phyloP scores from a whole-genome alignment of 2,329 filamentous ascomycete species.

The Aspergillus glaucus region DNA sequence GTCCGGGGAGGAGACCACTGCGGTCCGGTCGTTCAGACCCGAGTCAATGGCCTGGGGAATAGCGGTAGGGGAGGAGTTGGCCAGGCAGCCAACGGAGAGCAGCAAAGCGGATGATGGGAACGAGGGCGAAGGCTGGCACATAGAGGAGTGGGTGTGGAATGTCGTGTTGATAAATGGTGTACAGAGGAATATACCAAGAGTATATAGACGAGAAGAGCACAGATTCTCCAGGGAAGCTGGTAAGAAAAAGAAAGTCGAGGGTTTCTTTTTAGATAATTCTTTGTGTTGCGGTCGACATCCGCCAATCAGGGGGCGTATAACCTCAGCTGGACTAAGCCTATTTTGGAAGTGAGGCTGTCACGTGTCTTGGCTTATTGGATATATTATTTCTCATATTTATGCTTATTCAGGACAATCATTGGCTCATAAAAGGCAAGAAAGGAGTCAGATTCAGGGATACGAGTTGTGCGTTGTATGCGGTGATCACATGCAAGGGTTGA shows the following conservation, averaged over 20 bases:
- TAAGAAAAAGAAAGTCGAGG: conserved; percentile 2
- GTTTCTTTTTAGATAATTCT: neutral
- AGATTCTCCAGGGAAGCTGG: conserved; percentile 1
- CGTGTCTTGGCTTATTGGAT: conserved; percentile 8
- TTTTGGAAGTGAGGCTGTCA: conserved; percentile 7
- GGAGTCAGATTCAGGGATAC: no score
- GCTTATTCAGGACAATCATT: no score
- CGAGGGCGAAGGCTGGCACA: conserved; percentile 29
- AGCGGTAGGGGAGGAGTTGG: conserved; percentile 10
- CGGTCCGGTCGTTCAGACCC: conserved; percentile 2
- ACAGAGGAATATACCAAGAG: neutral
- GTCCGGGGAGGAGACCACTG: conserved; percentile 10
- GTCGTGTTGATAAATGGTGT: neutral
- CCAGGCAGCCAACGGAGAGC: conserved; percentile 22
- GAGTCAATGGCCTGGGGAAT: neutral
- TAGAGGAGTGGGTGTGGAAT: conserved; percentile 22
- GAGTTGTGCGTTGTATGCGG: no score
- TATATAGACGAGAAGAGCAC: neutral
- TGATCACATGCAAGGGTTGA: no score
- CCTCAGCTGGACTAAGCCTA: conserved; percentile 5
- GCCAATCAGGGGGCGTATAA: conserved; percentile 12
- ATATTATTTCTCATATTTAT: no score
- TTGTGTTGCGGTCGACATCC: neutral
- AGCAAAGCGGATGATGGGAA: conserved; percentile 21
- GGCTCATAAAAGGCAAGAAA: no score